Evolutionary conservation across 2,329 filamentous ascomycete genomes (phyloP).

Genomic region (Fusarium praegraminearum): DNA sequence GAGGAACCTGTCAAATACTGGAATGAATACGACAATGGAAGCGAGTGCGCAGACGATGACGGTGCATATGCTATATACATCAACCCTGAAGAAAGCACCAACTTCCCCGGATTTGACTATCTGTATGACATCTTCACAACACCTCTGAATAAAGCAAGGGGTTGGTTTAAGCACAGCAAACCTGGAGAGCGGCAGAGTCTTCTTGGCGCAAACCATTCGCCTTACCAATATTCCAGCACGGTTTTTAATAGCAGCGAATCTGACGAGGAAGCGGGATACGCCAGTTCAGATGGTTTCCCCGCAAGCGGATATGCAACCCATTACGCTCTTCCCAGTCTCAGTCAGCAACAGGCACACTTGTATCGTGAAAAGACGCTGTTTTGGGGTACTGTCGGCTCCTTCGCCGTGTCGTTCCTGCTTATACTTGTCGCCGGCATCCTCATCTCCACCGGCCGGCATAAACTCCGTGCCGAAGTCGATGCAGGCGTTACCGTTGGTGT

Average conservation of each 20-base stretch:
- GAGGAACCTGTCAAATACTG: slow-evolving; percentile 69
- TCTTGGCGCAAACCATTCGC: slow-evolving; percentile 44
- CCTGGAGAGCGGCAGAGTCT: slow-evolving; percentile 49
- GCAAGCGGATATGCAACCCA: slow-evolving; percentile 64
- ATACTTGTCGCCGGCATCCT: slow-evolving; percentile 74
- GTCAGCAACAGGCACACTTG: slow-evolving; percentile 61
- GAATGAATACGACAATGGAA: slow-evolving; percentile 89
- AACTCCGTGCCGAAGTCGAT: slow-evolving; percentile 77
- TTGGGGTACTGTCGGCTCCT: slow-evolving; percentile 65
- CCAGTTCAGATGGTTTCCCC: slow-evolving; percentile 65
- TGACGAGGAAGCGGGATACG: slow-evolving; percentile 62
- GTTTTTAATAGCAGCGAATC: slow-evolving; percentile 54
- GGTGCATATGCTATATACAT: slow-evolving; percentile 78
- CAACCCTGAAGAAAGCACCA: slow-evolving; percentile 71
- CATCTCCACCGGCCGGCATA: slow-evolving; percentile 75
- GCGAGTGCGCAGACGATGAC: slow-evolving; percentile 71
- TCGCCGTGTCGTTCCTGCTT: slow-evolving; percentile 71
- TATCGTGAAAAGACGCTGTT: slow-evolving; percentile 69
- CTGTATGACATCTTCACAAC: slow-evolving; percentile 64
- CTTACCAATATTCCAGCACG: slow-evolving; percentile 50
- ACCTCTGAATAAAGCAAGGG: slow-evolving; percentile 64
- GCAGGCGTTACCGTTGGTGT: slow-evolving; percentile 77
- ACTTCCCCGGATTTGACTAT: slow-evolving; percentile 73
- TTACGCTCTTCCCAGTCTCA: slow-evolving; percentile 65
- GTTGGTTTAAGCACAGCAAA: slow-evolving; percentile 59